Evolutionary conservation across 306 rosid species (phyloP).

Genomic region (Arachis hypogaea): DNA sequence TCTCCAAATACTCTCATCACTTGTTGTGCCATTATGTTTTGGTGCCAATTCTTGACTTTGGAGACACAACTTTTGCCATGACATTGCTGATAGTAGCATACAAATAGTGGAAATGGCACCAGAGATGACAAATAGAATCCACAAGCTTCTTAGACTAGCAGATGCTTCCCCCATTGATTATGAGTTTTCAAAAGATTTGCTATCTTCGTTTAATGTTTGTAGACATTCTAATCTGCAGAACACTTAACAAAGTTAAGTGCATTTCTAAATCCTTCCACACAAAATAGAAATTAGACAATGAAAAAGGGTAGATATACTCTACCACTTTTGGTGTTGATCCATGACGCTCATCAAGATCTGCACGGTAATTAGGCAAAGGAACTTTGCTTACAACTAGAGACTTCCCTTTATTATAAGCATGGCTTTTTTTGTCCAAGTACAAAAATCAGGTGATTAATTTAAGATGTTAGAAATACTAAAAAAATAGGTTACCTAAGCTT

Average conservation of each 20-base stretch:
- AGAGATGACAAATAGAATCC: conserved; percentile 58
- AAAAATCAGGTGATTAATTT: conserved; percentile 33
- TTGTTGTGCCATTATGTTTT: conserved; percentile 29
- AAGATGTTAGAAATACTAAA: conserved; percentile 41
- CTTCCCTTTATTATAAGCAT: conserved; percentile 87
- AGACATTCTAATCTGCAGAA: conserved; percentile 83
- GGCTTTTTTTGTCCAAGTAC: conserved; percentile 85
- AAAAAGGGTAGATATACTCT: conserved; percentile 28
- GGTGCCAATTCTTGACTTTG: conserved; percentile 17
- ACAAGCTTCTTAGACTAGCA: conserved; percentile 51
- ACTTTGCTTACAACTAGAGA: conserved; percentile 88
- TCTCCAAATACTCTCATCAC: conserved; percentile 30
- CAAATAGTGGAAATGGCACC: conserved; percentile 59
- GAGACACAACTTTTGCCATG: conserved; percentile 1
- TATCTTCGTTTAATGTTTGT: conserved; percentile 72
- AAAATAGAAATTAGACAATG: conserved; percentile 12
- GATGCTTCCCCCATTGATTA: conserved; percentile 45
- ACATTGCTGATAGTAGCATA: conserved; percentile 41
- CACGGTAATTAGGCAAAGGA: conserved; percentile 92
- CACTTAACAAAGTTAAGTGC: conserved; percentile 18
- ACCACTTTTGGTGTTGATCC: conserved; percentile 95
- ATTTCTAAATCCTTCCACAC: conserved; percentile 5
- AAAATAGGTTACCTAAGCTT: conserved; percentile 10
- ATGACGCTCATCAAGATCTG: conserved; percentile 94
- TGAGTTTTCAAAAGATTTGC: conserved; percentile 77